Conservation (phyloP, 257 asterid species). For the Nicotiana benthamiana region DNA sequence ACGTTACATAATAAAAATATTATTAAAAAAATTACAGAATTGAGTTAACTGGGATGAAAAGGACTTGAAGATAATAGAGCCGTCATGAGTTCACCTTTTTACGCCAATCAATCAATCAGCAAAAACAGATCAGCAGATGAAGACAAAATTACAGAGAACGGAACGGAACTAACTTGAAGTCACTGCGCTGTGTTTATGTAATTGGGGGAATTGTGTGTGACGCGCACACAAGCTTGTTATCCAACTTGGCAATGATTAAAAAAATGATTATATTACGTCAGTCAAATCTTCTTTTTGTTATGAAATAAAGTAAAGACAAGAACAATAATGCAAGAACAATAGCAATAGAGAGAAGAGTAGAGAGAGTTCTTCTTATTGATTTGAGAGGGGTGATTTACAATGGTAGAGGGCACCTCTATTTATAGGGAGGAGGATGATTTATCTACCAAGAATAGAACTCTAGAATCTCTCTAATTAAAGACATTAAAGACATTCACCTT, state of each 20-base stretch:
- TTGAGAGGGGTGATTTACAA: too few species aligned
- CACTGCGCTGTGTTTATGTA: not conserved
- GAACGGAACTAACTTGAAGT: too few species aligned
- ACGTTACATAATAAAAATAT: not conserved
- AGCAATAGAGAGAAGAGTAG: too few species aligned
- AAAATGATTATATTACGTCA: not conserved
- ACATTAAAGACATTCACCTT: too few species aligned
- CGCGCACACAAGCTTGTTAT: not conserved
- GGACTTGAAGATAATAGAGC: not conserved
- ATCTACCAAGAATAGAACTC: too few species aligned
- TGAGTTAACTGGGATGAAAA: not conserved
- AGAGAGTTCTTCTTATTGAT: too few species aligned
- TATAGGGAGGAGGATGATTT: too few species aligned
- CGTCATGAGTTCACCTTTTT: constrained; percentile 3
- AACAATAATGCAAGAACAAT: too few species aligned
- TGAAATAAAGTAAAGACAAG: too few species aligned
- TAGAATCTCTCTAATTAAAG: too few species aligned
- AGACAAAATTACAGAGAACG: not conserved
- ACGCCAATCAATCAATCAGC: not conserved
- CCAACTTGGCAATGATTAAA: not conserved
- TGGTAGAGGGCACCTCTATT: too few species aligned
- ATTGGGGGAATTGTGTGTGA: not conserved
- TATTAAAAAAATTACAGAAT: not conserved
- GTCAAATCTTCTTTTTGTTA: not conserved
- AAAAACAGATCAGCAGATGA: not conserved